A percentile compares a stretch with the other conserved stretches of the same genome.
Evolutionary conservation across 2,329 filamentous ascomycete species (phyloP).

Genomic region (Albifimbria verrucaria): DNA sequence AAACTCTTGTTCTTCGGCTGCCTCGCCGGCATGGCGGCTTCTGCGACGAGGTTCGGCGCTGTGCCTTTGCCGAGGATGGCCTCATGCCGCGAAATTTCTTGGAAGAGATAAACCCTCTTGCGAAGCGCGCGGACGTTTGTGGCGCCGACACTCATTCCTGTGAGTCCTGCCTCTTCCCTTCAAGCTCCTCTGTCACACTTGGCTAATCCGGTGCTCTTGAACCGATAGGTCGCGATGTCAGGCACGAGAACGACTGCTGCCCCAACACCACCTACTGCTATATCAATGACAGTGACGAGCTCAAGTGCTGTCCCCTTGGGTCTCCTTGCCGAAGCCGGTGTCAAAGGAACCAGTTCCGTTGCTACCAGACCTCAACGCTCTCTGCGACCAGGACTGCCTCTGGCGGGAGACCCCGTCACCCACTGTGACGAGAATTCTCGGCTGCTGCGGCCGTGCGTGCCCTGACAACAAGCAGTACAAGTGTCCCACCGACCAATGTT

Average conservation of each 20-base stretch:
- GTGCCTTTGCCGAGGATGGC: not conserved
- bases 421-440: conserved; percentile 19
- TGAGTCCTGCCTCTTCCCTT: conserved; percentile 15
- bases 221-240: conserved; percentile 38
- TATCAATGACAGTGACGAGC: conserved; percentile 27
- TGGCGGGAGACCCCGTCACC: conserved; percentile 16
- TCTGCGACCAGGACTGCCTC: conserved; percentile 22
- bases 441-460: conserved; percentile 40
- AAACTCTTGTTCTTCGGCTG: not conserved
- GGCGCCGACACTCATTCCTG: conserved; percentile 25
- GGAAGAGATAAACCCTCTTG: conserved; percentile 22
- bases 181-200: not conserved
- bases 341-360: conserved; percentile 28
- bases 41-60: not conserved
- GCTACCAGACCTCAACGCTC: conserved; percentile 23
- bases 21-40: not conserved
- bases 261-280: conserved; percentile 43
- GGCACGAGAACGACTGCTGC: conserved; percentile 37
- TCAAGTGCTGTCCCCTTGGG: conserved; percentile 40
- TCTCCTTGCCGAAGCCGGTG: conserved; percentile 36
- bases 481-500: conserved; percentile 46
- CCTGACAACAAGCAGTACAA: conserved; percentile 38
- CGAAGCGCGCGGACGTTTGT: conserved; percentile 24
- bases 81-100: conserved; percentile 24
- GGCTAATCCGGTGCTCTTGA: conserved; percentile 1